Conservation (phyloP, 805 yeast species). For the Candida cerambycidarum region DNA sequence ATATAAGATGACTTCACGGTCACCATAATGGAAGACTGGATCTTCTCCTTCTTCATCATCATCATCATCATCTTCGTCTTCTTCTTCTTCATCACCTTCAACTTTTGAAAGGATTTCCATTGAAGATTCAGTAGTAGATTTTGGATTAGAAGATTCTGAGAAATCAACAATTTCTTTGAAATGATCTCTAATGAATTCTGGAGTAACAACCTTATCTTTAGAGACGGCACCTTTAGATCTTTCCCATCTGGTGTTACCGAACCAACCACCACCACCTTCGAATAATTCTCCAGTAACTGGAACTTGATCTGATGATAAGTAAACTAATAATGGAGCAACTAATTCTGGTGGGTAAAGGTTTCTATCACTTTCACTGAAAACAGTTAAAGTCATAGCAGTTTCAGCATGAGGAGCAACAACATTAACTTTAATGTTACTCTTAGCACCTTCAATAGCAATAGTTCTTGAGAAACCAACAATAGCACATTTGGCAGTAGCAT, state of each 20-base stretch:
- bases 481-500: conserved; percentile 90
- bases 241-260: conserved; percentile 93
- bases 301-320: conserved; percentile 74
- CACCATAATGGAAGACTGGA: conserved; percentile 56
- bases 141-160: conserved; percentile 53
- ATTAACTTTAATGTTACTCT: conserved; percentile 70
- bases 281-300: conserved; percentile 75
- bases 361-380: conserved; percentile 75
- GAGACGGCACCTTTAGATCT: conserved; percentile 82
- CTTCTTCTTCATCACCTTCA: conserved; percentile 49
- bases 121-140: conserved; percentile 71
- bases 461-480: conserved; percentile 83
- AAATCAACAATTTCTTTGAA: conserved; percentile 71
- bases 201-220: conserved; percentile 50
- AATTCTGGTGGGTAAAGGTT: conserved; percentile 82
- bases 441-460: conserved; percentile 87
- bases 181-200: conserved; percentile 70
- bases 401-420: conserved; percentile 97
- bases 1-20: conserved; percentile 75
- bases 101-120: conserved; percentile 73
- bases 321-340: conserved; percentile 87
- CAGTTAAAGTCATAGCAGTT: conserved; percentile 92
- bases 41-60: conserved; percentile 42
- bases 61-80: conserved; percentile 41
- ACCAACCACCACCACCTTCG: conserved; percentile 97